A percentile compares a stretch with the other conserved stretches of the same genome.
Evolutionary conservation across 139 green algal species (phyloP).

Genomic region (Ulvella scutata): DNA sequence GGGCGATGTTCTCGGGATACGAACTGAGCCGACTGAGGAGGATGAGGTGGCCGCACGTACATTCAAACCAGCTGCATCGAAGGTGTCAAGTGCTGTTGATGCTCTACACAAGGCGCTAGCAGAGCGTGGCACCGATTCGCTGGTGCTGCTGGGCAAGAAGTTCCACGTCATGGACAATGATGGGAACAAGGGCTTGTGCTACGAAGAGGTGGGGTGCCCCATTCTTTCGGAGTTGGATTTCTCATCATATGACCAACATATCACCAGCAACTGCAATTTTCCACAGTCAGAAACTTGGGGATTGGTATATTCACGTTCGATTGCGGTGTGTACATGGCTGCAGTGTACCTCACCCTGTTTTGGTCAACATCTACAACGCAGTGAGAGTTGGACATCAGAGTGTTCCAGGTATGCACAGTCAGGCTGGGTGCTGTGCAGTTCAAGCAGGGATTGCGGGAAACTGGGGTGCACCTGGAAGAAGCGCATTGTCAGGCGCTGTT

Average conservation of each 20-base stretch:
- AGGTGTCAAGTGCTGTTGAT: neutral
- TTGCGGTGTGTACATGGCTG: neutral
- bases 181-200: conserved; percentile 17
- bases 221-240: neutral
- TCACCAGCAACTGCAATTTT: too few species aligned
- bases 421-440: conserved; percentile 6
- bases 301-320: neutral
- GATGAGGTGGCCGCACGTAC: neutral
- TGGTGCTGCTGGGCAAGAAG: conserved; percentile 30
- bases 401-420: neutral
- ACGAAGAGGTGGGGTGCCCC: conserved; percentile 1
- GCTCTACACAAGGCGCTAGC: conserved; percentile 18
- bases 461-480: conserved; percentile 14
- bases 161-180: conserved; percentile 32
- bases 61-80: neutral
- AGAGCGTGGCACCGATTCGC: conserved; percentile 24
- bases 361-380: neutral
- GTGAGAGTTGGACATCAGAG: conserved; percentile 6
- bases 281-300: conserved; percentile 11
- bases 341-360: neutral
- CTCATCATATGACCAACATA: too few species aligned
- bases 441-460: conserved; percentile 19
- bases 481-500: conserved; percentile 19
- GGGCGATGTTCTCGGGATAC: neutral
- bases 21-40: neutral